Evolutionary conservation across 192 early-diverging fungal species (phyloP).

Genomic region (Linderina pennispora): DNA sequence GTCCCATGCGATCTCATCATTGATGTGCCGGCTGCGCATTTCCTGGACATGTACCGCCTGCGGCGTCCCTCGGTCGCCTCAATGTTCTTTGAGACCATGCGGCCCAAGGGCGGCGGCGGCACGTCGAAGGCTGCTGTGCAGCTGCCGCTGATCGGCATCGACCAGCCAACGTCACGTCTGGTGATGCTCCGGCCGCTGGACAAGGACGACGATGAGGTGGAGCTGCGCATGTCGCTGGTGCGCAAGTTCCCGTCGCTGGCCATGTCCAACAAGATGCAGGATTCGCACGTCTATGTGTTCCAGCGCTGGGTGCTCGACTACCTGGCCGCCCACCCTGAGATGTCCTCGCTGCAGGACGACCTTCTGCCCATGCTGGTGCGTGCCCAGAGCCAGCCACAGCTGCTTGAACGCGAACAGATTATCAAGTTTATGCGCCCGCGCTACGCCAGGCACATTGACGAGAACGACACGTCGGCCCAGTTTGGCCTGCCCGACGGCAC

Average conservation of each 20-base stretch:
- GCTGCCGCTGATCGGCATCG: constrained; percentile 35
- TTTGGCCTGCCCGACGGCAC: constrained; percentile 18
- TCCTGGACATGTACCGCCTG: constrained; percentile 80
- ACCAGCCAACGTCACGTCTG: constrained; percentile 45
- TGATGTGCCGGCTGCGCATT: constrained; percentile 71
- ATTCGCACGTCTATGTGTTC: constrained; percentile 91
- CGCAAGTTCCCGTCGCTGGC: constrained; percentile 74
- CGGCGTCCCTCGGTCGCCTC: constrained; percentile 74
- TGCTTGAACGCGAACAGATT: constrained; percentile 41
- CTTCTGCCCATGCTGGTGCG: constrained; percentile 82
- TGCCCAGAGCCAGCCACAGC: constrained; percentile 71
- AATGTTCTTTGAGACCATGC: constrained; percentile 74
- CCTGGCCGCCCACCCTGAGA: constrained; percentile 55
- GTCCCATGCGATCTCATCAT: constrained; percentile 87
- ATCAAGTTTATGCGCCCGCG: constrained; percentile 24
- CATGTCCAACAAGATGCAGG: constrained; percentile 75
- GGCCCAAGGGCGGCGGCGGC: constrained; percentile 64
- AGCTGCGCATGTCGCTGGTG: constrained; percentile 49
- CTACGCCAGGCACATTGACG: constrained; percentile 22
- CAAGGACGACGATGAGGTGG: constrained; percentile 6
- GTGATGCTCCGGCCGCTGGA: constrained; percentile 27
- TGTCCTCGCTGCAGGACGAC: constrained; percentile 75
- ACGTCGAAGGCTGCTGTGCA: constrained; percentile 15
- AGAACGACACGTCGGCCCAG: constrained; percentile 31
- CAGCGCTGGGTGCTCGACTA: constrained; percentile 91